Evolutionary conservation across 345 rosid genomes (phyloP), one percentile per base, ranked within the genome.

Genomic region (Arabis alpina): DNA sequence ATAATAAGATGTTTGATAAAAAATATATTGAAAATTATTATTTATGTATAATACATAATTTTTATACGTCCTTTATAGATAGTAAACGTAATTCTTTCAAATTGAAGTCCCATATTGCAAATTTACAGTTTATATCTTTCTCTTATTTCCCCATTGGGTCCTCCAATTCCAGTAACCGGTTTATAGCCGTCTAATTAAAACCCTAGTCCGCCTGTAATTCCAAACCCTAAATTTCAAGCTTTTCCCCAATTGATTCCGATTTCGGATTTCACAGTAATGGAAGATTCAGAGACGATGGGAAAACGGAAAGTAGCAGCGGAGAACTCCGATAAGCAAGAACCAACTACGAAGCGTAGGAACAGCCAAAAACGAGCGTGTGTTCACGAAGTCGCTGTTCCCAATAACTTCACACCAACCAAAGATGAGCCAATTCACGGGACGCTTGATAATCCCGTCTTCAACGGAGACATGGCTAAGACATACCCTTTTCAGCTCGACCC

Each of bases 351-450:
- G 72, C 80, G 88, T 27, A 78, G 84, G 64, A 84, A 57, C 61
- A 66, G 62, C 78, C 74, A 76, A 43, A 64, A 76, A 12, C 87
- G 87, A 30, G 87, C 88, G 3, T 94, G 99, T 52, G 93, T 94
- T 59, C 99, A 94, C 43, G 99, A 94, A 84, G 98, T 94, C 27
- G 95, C 93, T 8, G 96, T 88, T 41, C 98, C 99, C 0, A 81
- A 75, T 52, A 92, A 80, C 15, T 88, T 87, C 36, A 49, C 74
- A 60, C 72, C 92, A 15, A 74, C 79, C 39, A 83, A 80, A 77
- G 93, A 85, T 25, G 96, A 91, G 74, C 23, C 61, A 0, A 25
- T 83, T 19, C 58, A 88, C 44, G 98, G 98, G 23, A 83, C 96
- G 4, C 95, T 94, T 61, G 81, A 90, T 7, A 82, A 82, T 67